A percentile compares a stretch with the other conserved stretches of the same genome.
phyloP scores from a whole-genome alignment of 202 grass and related monocot species.

The Elaeis oleifera region DNA sequence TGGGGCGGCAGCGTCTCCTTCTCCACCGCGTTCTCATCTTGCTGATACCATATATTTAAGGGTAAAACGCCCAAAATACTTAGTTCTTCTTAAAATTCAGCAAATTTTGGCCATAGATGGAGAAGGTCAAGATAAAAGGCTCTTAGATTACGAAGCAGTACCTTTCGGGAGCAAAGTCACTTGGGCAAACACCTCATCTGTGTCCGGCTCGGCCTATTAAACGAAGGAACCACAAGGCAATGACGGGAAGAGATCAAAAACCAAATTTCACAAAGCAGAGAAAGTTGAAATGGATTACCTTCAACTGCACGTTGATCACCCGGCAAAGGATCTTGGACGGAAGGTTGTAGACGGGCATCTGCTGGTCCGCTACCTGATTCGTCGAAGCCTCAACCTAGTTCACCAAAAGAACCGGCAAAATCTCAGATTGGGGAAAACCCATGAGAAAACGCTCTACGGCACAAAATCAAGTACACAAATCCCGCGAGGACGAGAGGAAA shows the following conservation, averaged over 20 bases:
- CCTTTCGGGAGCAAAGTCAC: slow-evolving; percentile 79
- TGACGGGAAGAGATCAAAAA: slow-evolving; percentile 9
- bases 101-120: no score
- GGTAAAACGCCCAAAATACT: neutral
- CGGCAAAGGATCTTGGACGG: slow-evolving; percentile 76
- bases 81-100: neutral
- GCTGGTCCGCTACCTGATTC: slow-evolving; percentile 60
- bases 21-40: slow-evolving; percentile 39
- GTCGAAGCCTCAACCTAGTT: slow-evolving; percentile 81
- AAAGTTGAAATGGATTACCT: slow-evolving; percentile 31
- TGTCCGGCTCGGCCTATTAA: slow-evolving; percentile 71
- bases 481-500: neutral
- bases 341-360: slow-evolving; percentile 58
- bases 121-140: no score
- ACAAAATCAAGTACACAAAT: no score
- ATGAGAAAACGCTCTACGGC: no score
- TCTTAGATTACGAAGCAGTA: neutral
- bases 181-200: slow-evolving; percentile 91
- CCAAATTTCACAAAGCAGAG: neutral
- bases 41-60: slow-evolving; percentile 22
- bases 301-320: slow-evolving; percentile 71
- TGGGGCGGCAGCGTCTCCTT: slow-evolving; percentile 20
- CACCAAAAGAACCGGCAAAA: neutral
- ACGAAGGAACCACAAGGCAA: neutral
- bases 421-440: no score